Conservation (phyloP, 1,284 basidiomycete genomes). For the Puccinia polysora region DNA sequence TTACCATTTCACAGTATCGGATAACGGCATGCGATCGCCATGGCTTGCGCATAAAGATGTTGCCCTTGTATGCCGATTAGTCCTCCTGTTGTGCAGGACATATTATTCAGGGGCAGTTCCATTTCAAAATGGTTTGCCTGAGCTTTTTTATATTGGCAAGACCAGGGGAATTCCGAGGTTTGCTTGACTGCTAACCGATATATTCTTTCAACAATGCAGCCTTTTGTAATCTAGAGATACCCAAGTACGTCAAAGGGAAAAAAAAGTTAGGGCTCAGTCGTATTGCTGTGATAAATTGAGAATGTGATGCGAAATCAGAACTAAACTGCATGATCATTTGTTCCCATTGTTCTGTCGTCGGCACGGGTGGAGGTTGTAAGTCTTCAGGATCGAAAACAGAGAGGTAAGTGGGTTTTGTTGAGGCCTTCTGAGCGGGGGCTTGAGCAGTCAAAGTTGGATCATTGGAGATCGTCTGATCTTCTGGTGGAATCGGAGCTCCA, state of each 20-base stretch:
- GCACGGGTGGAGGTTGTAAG: conserved; percentile 52
- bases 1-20: too few relatives aligned
- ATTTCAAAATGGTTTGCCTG: too few relatives aligned
- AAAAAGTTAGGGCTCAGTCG: neutral
- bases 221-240: conserved; percentile 33
- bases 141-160: neutral
- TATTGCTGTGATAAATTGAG: neutral
- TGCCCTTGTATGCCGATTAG: too few relatives aligned
- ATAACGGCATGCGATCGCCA: too few relatives aligned
- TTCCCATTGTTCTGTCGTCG: conserved; percentile 34
- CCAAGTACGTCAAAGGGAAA: neutral
- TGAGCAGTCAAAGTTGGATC: neutral
- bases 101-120: too few relatives aligned
- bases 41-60: too few relatives aligned
- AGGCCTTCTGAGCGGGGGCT: neutral
- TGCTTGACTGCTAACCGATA: conserved; percentile 7
- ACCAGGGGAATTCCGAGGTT: neutral
- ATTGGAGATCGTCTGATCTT: neutral
- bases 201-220: conserved; percentile 42
- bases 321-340: conserved; percentile 35
- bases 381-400: conserved; percentile 31
- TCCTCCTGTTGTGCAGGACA: too few relatives aligned
- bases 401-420: neutral
- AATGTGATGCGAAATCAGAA: neutral
- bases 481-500: conserved; percentile 45